Base-by-base conservation (phyloP, 164 flowering plant species). In the Sedum album region DNA sequence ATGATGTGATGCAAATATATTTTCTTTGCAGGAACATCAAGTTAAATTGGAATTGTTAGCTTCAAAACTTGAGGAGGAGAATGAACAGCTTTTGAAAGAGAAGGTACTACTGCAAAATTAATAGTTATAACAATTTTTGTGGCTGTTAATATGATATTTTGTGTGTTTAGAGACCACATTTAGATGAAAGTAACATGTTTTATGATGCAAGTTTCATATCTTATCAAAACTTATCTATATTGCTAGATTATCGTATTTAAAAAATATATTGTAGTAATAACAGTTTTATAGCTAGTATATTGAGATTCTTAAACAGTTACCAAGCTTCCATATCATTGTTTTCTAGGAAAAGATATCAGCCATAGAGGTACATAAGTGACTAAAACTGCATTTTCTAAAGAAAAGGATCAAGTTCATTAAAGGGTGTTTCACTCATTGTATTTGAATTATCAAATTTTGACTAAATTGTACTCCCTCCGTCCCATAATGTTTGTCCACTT, bases 11-110 rank as follows among this genome's bases (percentile, higher is more conserved):
- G 38, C 30, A 67, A 11, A 51, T 14, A 57, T 69, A n/a, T 57
- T 65, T 13, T 53, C 60, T 23, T 31, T 78, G 39, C 66, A 88
- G 95, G 97, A 93, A 5, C 89, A 91, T 67, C 89, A 87, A 44
- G 79, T 82, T 15, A 92, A 89, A 75, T 69, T 92, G 66, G 96
- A 89, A 73, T 67, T 87, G 0, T 64, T 82, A 65, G 97, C 86
- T 11, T 76, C 82, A 39, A 78, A 72, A 67, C 70, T 92, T 60
- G 88, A 84, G 78, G 96, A 88, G 76, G 96, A 85, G 74, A 84
- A 89, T 44, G 48, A 11, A 44, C 48, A 14, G 48, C 48, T 44
- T 44, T 14, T 44, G 48, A 44, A 44, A 15, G 48, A 14, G 48
- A 44, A 44, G 48, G 48, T 88, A 79, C 53, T 66, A 15, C 39